Conservation (phyloP, 768 basidiomycete species). For the Obba rivulosa region DNA sequence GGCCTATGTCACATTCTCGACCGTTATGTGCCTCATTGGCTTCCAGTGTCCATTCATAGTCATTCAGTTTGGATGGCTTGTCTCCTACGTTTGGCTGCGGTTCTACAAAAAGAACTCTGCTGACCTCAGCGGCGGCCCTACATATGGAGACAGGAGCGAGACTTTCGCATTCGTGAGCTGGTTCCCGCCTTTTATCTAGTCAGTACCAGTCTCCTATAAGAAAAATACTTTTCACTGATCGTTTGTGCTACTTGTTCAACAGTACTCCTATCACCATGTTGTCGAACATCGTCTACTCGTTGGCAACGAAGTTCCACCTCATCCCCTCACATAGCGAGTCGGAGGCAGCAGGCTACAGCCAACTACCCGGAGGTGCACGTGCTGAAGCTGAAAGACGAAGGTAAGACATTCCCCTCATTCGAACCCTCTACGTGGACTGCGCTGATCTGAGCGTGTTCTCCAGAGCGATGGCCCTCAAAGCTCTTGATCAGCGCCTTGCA, state of each 20-base stretch:
- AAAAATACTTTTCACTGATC: conserved; percentile 4
- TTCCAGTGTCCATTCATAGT: conserved; percentile 88
- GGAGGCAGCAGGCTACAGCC: conserved; percentile 66
- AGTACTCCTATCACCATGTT: conserved; percentile 70
- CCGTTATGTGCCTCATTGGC: conserved; percentile 75
- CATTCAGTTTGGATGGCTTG: conserved; percentile 99
- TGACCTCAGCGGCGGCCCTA: conserved; percentile 59
- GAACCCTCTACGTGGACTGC: too few species aligned
- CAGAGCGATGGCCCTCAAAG: conserved; percentile 94
- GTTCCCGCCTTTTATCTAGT: conserved; percentile 98
- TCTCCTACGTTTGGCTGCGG: conserved; percentile 90
- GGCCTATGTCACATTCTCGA: conserved; percentile 87
- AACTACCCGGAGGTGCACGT: conserved; percentile 81
- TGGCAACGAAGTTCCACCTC: conserved; percentile 67
- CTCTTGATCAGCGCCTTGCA: conserved; percentile 89
- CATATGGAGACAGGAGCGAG: conserved; percentile 92
- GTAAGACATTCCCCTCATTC: conserved; percentile 36
- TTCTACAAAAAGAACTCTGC: conserved; percentile 89
- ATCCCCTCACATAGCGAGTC: conserved; percentile 67
- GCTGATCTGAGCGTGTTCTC: conserved; percentile 2
- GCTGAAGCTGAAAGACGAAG: conserved; percentile 96
- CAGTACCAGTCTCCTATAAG: conserved; percentile 35
- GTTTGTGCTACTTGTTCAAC: neutral
- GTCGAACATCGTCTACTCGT: conserved; percentile 60
- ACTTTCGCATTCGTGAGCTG: conserved; percentile 92